These are phyloP conservation scores for Arachis hypogaea DNA, from an alignment of 306 rosid species.

Conservation along the genomic window DNA sequence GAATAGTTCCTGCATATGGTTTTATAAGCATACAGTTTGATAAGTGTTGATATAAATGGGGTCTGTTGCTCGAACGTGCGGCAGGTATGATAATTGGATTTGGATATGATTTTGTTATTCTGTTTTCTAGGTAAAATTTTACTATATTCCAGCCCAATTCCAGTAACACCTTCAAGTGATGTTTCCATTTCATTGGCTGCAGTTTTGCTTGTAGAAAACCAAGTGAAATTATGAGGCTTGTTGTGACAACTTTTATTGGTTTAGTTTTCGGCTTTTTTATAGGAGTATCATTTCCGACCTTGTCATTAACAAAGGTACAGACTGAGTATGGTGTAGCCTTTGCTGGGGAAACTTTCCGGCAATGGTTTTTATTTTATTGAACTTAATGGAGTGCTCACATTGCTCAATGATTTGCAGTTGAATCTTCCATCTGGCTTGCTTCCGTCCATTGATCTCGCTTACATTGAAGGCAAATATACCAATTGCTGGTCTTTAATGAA, in stretches of 20 bases:
- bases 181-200: conserved; percentile 52
- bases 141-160: conserved; percentile 25
- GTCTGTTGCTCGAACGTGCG: conserved; percentile 74
- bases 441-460: conserved; percentile 71
- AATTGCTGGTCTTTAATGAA: conserved; percentile 54
- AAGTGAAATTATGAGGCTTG: conserved; percentile 82
- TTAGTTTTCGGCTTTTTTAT: conserved; percentile 85
- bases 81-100: conserved; percentile 62
- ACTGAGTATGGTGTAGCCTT: conserved; percentile 14
- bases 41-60: conserved; percentile 71
- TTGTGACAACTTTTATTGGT: conserved; percentile 81
- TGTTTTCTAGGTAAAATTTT: conserved; percentile 16
- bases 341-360: conserved; percentile 22
- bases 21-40: conserved; percentile 49
- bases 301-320: conserved; percentile 85
- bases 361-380: conserved; percentile 31
- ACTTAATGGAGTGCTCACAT: conserved; percentile 33
- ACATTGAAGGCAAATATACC: conserved; percentile 55
- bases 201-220: conserved; percentile 76
- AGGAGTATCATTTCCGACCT: conserved; percentile 84
- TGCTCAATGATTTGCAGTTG: conserved; percentile 59
- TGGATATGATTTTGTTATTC: conserved; percentile 24
- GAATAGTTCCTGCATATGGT: conserved; percentile 47
- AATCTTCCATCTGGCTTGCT: conserved; percentile 75
- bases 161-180: conserved; percentile 33